Conservation (phyloP, 371 early-diverging fungal genomes). For the Nosema granulosis region DNA sequence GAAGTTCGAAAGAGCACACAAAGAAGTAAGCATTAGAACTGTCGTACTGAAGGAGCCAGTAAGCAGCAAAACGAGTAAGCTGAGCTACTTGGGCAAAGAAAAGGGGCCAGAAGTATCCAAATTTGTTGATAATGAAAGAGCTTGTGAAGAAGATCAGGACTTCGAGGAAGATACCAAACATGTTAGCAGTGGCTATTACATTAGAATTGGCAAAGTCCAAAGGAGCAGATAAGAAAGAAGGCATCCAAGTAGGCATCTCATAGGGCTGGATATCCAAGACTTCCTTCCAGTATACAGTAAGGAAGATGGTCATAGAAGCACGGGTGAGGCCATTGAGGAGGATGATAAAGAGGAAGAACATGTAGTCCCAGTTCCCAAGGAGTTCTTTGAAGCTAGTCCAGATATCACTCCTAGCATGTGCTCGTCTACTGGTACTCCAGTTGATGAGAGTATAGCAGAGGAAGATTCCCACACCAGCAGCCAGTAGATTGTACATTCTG, state of each 20-base stretch:
- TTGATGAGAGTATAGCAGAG: conserved; percentile 39
- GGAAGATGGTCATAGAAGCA: conserved; percentile 65
- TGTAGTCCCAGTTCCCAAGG: conserved; percentile 60
- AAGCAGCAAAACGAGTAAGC: conserved; percentile 60
- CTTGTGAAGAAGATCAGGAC: conserved; percentile 63
- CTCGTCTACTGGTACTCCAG: background rate
- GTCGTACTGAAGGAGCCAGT: conserved; percentile 47
- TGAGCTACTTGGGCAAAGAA: conserved; percentile 65
- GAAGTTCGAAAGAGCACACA: conserved; percentile 62
- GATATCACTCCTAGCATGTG: conserved; percentile 17
- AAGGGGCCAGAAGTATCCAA: conserved; percentile 67
- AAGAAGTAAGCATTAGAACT: conserved; percentile 50
- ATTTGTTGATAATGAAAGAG: conserved; percentile 31
- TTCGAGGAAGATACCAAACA: conserved; percentile 66
- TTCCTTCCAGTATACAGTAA: conserved; percentile 58
- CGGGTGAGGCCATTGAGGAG: conserved; percentile 67
- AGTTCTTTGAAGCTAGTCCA: conserved; percentile 51
- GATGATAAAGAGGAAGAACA: conserved; percentile 68
- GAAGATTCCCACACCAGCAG: conserved; percentile 27
- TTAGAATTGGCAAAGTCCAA: conserved; percentile 54
- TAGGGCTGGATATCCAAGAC: conserved; percentile 61
- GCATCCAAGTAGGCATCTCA: conserved; percentile 45
- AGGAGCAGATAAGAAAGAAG: conserved; percentile 29
- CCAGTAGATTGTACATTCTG: conserved; percentile 44
- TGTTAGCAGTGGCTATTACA: conserved; percentile 60